phyloP scores from a whole-genome alignment of 1,284 basidiomycete genomes.

The Hemileia vastatrix region DNA sequence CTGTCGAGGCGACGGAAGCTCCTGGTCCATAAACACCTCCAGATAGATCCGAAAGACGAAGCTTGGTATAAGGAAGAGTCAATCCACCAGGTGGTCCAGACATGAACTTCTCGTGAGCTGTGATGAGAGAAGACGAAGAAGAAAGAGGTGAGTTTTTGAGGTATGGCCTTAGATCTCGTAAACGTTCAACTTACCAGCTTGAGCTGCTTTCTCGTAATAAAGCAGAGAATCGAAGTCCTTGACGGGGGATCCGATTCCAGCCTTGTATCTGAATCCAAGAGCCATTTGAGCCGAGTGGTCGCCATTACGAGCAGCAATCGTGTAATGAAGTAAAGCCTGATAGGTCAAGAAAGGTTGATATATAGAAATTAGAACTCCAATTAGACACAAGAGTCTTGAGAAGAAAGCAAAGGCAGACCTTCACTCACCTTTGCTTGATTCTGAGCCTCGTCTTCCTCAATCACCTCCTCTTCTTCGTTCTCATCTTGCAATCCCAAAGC shows the following conservation, averaged over 20 bases:
- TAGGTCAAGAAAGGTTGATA: too few species aligned
- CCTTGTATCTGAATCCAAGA: constrained; percentile 84
- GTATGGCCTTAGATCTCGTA: constrained; percentile 10
- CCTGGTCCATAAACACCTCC: constrained; percentile 89
- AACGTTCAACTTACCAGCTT: constrained; percentile 57
- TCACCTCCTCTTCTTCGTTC: constrained; percentile 48
- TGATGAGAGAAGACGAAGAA: constrained; percentile 8
- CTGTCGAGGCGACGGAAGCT: constrained; percentile 68
- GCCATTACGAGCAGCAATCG: constrained; percentile 77
- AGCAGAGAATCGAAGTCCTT: constrained; percentile 67
- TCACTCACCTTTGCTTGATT: constrained; percentile 9
- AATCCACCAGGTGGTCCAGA: constrained; percentile 83
- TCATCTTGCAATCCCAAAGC: too few species aligned
- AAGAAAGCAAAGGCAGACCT: too few species aligned
- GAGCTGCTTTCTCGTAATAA: constrained; percentile 78
- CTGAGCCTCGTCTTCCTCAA: constrained; percentile 54
- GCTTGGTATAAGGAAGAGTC: constrained; percentile 69
- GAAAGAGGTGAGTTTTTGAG: constrained; percentile 36
- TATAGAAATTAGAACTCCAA: background rate
- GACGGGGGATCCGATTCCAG: constrained; percentile 71
- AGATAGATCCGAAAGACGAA: constrained; percentile 73
- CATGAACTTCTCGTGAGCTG: constrained; percentile 62
- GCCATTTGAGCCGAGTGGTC: constrained; percentile 82
- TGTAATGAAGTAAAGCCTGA: constrained; percentile 80
- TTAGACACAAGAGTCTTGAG: too few species aligned